Base-by-base conservation (phyloP, 441 rosid genomes). In the Gossypium schwendimanii region DNA sequence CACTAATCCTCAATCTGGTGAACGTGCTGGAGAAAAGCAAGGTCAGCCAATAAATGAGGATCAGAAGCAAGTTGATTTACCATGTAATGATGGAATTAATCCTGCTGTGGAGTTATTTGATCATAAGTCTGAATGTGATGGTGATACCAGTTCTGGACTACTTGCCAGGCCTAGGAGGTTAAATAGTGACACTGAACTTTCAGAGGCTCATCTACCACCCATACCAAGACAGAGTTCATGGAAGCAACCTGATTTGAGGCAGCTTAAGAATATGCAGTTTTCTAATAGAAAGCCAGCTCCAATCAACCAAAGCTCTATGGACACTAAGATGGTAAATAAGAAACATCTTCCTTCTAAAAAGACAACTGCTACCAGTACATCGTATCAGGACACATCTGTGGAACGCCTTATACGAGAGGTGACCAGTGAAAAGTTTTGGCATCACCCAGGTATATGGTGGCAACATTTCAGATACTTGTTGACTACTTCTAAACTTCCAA, bases 351-450 rank as follows among this genome's bases (percentile, higher is more conserved):
- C 83, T 77, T 70, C 85, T 72, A 95, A 91, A 84, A 95, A 89
- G 78, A 76, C 83, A 70, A 77, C 72, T 39, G 73, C 74, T 58
- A 77, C 66, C 69, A 77, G 82, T 78, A 75, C 75, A 57, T 78
- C 88, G 15, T 91, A 91, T 80, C 98, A 90, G 71, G 99, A 95
- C 82, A 87, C 99, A 20, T 95, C 99, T 21, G 99, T 95, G 74
- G 99, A 95, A 79, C 98, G 99, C 69, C 90, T 95, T 39, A 89
- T 95, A 83, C 84, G 99, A 74, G 99, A 95, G 81, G 97, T 93
- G 83, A 95, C 98, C 55, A 91, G 83, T 73, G 91, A 91, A 77
- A 95, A 91, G 79, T 89, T 93, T 80, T 95, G 99, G 99, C 92
- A 86, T 79, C 92, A 85, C 70, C 94, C 98, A 84, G 99, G 99